phyloP scores from a whole-genome alignment of 768 basidiomycete genomes.

The Suillus hirtellus region DNA sequence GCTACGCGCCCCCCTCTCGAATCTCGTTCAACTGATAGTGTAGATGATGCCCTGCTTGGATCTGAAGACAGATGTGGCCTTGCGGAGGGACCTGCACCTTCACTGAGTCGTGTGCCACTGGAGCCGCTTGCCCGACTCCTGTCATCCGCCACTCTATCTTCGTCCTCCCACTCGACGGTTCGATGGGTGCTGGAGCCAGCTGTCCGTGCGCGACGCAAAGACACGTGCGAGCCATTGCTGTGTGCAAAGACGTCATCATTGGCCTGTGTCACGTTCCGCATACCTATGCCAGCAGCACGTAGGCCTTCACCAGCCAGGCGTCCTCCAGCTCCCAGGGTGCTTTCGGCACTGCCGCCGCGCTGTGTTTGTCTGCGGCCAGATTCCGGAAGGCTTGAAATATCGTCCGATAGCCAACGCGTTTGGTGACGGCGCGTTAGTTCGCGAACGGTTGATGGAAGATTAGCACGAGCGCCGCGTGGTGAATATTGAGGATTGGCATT shows the following conservation, averaged over 20 bases:
- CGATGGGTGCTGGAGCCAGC: slow-evolving; percentile 13
- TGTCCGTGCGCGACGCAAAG: slow-evolving; percentile 18
- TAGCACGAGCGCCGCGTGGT: slow-evolving; percentile 30
- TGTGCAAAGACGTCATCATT: slow-evolving; percentile 40
- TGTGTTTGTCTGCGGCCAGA: slow-evolving; percentile 54
- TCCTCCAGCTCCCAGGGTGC: slow-evolving; percentile 48
- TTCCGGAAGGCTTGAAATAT: slow-evolving; percentile 34
- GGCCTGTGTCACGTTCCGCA: slow-evolving; percentile 32
- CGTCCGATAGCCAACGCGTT: slow-evolving; percentile 55
- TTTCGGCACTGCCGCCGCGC: slow-evolving; percentile 73
- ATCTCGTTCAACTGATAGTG: slow-evolving; percentile 22
- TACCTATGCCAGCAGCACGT: slow-evolving; percentile 67
- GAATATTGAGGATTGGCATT: slow-evolving; percentile 28
- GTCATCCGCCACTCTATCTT: slow-evolving; percentile 21
- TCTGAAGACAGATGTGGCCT: slow-evolving; percentile 29
- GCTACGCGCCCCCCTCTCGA: slow-evolving; percentile 20
- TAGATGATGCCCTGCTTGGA: slow-evolving; percentile 20
- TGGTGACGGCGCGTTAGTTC: slow-evolving; percentile 51
- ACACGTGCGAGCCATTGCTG: slow-evolving; percentile 19
- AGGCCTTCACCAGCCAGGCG: slow-evolving; percentile 67
- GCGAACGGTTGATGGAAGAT: slow-evolving; percentile 48
- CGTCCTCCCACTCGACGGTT: slow-evolving; percentile 28
- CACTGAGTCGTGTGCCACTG: slow-evolving; percentile 23
- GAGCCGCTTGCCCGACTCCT: slow-evolving; percentile 27
- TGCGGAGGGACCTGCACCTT: slow-evolving; percentile 19